These are phyloP conservation scores for Vitis rupestris DNA, from an alignment of 164 flowering plant species.

Conservation along the genomic window DNA sequence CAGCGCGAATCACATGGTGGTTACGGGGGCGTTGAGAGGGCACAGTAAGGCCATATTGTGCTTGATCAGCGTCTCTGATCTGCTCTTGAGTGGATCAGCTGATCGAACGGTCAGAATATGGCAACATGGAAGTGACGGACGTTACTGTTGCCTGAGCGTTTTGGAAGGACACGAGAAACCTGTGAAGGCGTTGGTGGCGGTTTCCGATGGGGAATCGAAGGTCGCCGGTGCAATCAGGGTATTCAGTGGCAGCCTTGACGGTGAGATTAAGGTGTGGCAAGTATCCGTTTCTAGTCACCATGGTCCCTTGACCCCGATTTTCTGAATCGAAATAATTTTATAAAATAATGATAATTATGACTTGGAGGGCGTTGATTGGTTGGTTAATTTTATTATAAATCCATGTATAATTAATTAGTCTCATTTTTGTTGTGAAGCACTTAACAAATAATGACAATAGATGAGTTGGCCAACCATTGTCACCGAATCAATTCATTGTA, in stretches of 20 bases:
- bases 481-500: too few species aligned
- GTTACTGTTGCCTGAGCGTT: slow-evolving; percentile 52
- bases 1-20: slow-evolving; percentile 65
- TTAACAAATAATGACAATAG: too few species aligned
- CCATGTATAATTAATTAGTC: too few species aligned
- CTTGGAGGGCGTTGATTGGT: too few species aligned
- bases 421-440: too few species aligned
- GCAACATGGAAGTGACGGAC: slow-evolving; percentile 41
- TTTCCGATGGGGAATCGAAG: slow-evolving; percentile 18
- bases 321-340: neutral
- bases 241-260: slow-evolving; percentile 73
- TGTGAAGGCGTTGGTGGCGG: slow-evolving; percentile 71
- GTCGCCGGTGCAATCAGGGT: slow-evolving; percentile 36
- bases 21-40: slow-evolving; percentile 75
- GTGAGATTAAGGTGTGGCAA: slow-evolving; percentile 71
- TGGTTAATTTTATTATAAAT: too few species aligned
- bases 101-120: slow-evolving; percentile 92
- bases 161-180: slow-evolving; percentile 64
- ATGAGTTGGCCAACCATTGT: too few species aligned
- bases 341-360: too few species aligned
- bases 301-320: neutral
- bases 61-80: slow-evolving; percentile 46
- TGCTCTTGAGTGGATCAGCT: slow-evolving; percentile 81
- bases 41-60: slow-evolving; percentile 69
- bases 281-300: slow-evolving; percentile 28